These are phyloP conservation scores for Myxozyma neglecta DNA, from an alignment of 805 yeast genomes.

Conservation along the genomic window DNA sequence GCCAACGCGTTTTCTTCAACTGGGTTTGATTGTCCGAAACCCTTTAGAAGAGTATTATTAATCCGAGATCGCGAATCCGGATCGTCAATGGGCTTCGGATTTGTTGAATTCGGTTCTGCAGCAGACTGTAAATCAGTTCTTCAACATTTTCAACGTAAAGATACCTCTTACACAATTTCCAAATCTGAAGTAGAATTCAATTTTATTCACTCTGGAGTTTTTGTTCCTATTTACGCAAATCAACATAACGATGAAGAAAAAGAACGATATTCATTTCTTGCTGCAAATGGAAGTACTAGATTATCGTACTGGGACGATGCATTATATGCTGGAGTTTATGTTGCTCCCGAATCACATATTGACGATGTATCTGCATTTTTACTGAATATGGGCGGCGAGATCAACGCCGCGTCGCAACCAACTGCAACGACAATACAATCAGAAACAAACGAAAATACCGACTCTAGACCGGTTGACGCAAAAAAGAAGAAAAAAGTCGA, in stretches of 20 bases:
- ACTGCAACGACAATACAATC: background rate
- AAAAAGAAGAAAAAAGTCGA: constrained; percentile 13
- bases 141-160: constrained; percentile 3
- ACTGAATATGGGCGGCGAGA: constrained; percentile 1
- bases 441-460: background rate
- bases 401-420: background rate
- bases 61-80: constrained; percentile 17
- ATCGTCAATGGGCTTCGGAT: constrained; percentile 24
- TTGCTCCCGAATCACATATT: constrained; percentile 9
- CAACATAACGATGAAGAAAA: background rate
- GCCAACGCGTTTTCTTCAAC: constrained; percentile 2
- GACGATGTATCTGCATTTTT: constrained; percentile 18
- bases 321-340: constrained; percentile 11
- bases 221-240: constrained; percentile 21
- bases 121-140: constrained; percentile 18
- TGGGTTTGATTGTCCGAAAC: background rate
- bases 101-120: constrained; percentile 23
- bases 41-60: constrained; percentile 20
- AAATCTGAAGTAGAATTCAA: background rate
- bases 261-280: constrained; percentile 12
- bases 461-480: background rate
- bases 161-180: background rate
- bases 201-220: constrained; percentile 30
- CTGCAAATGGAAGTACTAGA: constrained; percentile 16
- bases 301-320: constrained; percentile 29